Evolutionary conservation across 192 early-diverging fungal species (phyloP), one percentile per base, ranked within the genome.

Genomic region (Thamnidium elegans): DNA sequence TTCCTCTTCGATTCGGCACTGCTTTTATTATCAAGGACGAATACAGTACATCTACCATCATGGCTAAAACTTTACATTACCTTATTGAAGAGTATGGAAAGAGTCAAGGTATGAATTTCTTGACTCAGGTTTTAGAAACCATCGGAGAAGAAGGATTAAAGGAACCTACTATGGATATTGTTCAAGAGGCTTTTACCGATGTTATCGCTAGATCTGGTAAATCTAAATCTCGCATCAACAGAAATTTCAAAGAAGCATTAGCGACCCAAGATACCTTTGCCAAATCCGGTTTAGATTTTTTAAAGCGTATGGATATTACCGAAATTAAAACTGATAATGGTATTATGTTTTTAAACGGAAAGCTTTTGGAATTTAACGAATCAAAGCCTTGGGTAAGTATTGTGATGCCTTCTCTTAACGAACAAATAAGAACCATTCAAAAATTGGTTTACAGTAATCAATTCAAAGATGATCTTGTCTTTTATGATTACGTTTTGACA

Each of bases 1-100:
- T 94, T 23, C 95, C 95, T 6, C 76, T 99, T 59, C 84, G 95
- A 45, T 90, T 97, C 63, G 97, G 97, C 15, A 6, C 97, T 11
- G 80, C 90, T 15, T 94, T 94, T 5, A 64, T 92, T 2, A 51
- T 91, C 7, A 73, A 72, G 51, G 66, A 72, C 15, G 59, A 68
- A 3, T 55, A 78, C 44, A 61, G 68, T 55, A 59, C 66, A 44
- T 68, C 73, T 31, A 46, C 75, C 44, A 15, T 77, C 21, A 77
- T 77, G 43, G 75, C 81, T 8, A 66, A 72, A 19, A 13, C 70
- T 1, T 48, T 79, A 8, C 58, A 76, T 44, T 63, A 79, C 52
- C 58, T 81, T 36, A 32, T 65, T 56, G 34, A 63, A 56, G 68
- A 67, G 10, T 66, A 74, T 60, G 77, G 77, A 14, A 19, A 47